Evolutionary conservation across 129 eudicot genomes (phyloP).

Genomic region (Pittosporum tobira): DNA sequence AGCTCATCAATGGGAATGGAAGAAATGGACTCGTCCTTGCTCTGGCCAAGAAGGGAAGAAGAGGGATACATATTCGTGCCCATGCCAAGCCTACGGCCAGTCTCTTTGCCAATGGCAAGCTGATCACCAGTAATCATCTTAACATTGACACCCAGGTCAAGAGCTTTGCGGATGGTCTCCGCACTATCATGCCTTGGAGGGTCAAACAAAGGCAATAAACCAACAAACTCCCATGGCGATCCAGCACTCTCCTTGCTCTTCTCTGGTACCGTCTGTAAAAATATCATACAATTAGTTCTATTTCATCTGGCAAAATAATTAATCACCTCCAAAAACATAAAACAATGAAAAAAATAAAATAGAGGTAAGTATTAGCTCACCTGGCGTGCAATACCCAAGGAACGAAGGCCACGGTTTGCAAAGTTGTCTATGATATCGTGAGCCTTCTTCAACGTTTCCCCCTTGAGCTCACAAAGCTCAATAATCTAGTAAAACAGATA

Average conservation of each 20-base stretch:
- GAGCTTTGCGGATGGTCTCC: constrained; percentile 70
- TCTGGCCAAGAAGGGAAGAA: constrained; percentile 72
- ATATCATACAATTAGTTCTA: neutral
- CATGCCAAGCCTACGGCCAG: constrained; percentile 96
- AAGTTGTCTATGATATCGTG: constrained; percentile 53
- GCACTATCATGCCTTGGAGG: constrained; percentile 97
- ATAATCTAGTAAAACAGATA: constrained; percentile 42
- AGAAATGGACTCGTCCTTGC: constrained; percentile 50
- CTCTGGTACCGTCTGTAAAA: constrained; percentile 58
- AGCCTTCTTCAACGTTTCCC: constrained; percentile 48
- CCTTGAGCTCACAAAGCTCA: constrained; percentile 65
- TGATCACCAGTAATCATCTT: constrained; percentile 98
- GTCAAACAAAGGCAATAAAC: constrained; percentile 78
- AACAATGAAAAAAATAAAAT: neutral
- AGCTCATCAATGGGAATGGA: constrained; percentile 68
- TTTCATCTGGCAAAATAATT: neutral
- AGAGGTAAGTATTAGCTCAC: constrained; percentile 9
- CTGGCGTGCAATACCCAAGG: constrained; percentile 68
- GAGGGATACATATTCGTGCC: constrained; percentile 98
- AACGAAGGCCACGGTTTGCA: constrained; percentile 88
- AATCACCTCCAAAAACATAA: neutral
- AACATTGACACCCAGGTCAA: constrained; percentile 87
- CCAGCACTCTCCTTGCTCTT: constrained; percentile 70
- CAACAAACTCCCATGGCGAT: constrained; percentile 81
- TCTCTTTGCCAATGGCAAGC: constrained; percentile 90